Conservation (phyloP, 192 early-diverging fungal genomes). For the Lobosporangium transversale region DNA sequence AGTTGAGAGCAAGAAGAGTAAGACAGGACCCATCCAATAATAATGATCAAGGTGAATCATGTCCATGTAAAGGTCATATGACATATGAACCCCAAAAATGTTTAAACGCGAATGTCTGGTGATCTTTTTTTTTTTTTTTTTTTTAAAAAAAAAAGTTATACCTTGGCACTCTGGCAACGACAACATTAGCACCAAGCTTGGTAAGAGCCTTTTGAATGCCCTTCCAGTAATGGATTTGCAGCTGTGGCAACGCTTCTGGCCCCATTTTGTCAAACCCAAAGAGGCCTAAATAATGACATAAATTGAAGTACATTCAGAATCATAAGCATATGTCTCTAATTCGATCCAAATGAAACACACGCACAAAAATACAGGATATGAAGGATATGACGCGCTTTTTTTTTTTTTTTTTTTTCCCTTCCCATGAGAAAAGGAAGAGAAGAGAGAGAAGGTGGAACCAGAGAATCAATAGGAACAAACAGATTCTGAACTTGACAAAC, state of each 20-base stretch:
- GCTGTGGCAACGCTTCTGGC: conserved; percentile 73
- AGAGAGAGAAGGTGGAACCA: background rate
- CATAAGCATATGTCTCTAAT: too few species aligned
- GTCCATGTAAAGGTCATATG: too few species aligned
- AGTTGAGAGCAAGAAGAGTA: background rate
- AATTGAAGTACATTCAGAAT: too few species aligned
- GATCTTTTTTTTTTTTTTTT: background rate
- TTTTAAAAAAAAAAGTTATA: too few species aligned
- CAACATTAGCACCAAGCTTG: conserved; percentile 82
- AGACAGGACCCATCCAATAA: background rate
- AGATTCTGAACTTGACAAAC: too few species aligned
- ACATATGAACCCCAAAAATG: too few species aligned
- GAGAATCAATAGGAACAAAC: background rate
- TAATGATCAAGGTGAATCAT: too few species aligned
- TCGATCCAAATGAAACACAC: too few species aligned
- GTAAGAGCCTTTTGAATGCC: conserved; percentile 82
- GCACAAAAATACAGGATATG: too few species aligned
- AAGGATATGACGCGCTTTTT: too few species aligned
- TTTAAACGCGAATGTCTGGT: too few species aligned
- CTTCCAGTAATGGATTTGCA: conserved; percentile 92
- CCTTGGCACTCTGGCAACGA: conserved; percentile 79
- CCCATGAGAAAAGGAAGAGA: background rate
- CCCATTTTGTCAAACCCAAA: conserved; percentile 93
- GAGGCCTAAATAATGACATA: conserved; percentile 62
- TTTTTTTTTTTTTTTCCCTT: too few species aligned